phyloP scores from a whole-genome alignment of 352 stramenopile species.

The Phytophthora capsici region DNA sequence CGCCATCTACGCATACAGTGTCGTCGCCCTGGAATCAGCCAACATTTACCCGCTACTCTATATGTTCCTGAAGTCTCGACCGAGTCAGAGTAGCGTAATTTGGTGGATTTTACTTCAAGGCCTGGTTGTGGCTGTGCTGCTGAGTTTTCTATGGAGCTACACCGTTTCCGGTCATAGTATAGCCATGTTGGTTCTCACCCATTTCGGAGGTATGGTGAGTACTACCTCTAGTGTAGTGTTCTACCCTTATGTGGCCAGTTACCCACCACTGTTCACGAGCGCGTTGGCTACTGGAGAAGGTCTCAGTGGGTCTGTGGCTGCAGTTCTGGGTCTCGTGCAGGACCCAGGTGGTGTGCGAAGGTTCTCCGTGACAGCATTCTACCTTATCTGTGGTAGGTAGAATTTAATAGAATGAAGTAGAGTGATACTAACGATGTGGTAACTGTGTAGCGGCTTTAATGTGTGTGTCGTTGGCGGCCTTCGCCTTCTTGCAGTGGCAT shows the following conservation, averaged over 20 bases:
- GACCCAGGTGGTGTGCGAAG: slow-evolving; percentile 54
- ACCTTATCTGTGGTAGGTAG: slow-evolving; percentile 61
- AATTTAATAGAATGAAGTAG: too few species aligned
- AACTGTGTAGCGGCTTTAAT: slow-evolving; percentile 49
- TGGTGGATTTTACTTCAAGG: slow-evolving; percentile 64
- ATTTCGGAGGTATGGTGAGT: slow-evolving; percentile 72
- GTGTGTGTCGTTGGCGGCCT: slow-evolving; percentile 55
- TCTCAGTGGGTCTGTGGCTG: slow-evolving; percentile 66
- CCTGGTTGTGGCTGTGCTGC: slow-evolving; percentile 54
- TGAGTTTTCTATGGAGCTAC: slow-evolving; percentile 61
- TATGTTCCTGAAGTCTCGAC: slow-evolving; percentile 58
- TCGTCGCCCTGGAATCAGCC: slow-evolving; percentile 71
- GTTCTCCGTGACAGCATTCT: slow-evolving; percentile 71
- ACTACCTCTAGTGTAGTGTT: slow-evolving; percentile 77
- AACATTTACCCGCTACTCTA: slow-evolving; percentile 79
- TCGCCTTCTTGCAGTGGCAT: slow-evolving; percentile 63
- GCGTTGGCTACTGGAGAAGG: slow-evolving; percentile 69
- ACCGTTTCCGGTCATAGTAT: slow-evolving; percentile 61
- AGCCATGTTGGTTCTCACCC: slow-evolving; percentile 71
- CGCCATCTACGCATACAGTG: slow-evolving; percentile 75
- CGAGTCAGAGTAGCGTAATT: slow-evolving; percentile 52
- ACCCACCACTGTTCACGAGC: slow-evolving; percentile 69
- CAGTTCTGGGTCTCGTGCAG: slow-evolving; percentile 64
- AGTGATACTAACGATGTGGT: too few species aligned
- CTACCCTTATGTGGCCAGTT: slow-evolving; percentile 74